These are phyloP conservation scores for Tricholoma saponaceum DNA, from an alignment of 768 basidiomycete species.

Conservation along the genomic window DNA sequence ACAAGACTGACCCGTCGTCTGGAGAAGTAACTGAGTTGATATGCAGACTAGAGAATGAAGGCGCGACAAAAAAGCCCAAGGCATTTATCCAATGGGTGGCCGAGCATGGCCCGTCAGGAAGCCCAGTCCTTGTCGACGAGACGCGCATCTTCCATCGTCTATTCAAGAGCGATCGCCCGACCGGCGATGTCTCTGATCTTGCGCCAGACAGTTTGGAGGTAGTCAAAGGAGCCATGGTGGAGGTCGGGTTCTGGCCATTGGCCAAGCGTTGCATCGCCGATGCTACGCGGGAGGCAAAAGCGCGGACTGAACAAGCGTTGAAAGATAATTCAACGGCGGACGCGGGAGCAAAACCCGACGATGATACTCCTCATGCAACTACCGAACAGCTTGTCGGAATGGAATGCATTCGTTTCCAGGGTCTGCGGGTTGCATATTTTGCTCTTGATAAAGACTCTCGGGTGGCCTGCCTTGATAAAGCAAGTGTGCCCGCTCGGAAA, in stretches of 20 bases:
- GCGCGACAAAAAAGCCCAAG: constrained; percentile 73
- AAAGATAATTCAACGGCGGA: constrained; percentile 33
- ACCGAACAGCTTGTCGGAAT: constrained; percentile 80
- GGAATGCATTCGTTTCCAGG: constrained; percentile 96
- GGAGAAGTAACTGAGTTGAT: constrained; percentile 78
- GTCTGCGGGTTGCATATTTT: constrained; percentile 93
- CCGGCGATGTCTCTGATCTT: constrained; percentile 82
- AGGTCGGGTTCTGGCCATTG: constrained; percentile 85
- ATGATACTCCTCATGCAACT: constrained; percentile 68
- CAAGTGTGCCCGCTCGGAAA: constrained; percentile 36
- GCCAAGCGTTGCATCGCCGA: constrained; percentile 62
- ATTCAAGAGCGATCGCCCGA: constrained; percentile 92
- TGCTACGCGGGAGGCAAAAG: constrained; percentile 62
- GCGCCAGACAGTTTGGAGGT: constrained; percentile 79
- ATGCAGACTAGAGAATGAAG: constrained; percentile 72
- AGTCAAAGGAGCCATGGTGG: constrained; percentile 77
- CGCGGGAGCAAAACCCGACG: constrained; percentile 26
- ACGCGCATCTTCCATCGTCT: constrained; percentile 89
- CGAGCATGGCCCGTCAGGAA: constrained; percentile 70
- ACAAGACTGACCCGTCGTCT: constrained; percentile 67
- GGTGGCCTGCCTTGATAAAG: constrained; percentile 59
- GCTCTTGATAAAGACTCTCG: constrained; percentile 84
- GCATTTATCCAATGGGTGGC: constrained; percentile 98
- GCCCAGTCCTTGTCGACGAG: constrained; percentile 84
- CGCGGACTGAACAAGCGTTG: constrained; percentile 57